Evolutionary conservation across 495 filamentous ascomycete species (phyloP), one percentile per base, ranked within the genome.

Genomic region (Aspergillus mulundensis): DNA sequence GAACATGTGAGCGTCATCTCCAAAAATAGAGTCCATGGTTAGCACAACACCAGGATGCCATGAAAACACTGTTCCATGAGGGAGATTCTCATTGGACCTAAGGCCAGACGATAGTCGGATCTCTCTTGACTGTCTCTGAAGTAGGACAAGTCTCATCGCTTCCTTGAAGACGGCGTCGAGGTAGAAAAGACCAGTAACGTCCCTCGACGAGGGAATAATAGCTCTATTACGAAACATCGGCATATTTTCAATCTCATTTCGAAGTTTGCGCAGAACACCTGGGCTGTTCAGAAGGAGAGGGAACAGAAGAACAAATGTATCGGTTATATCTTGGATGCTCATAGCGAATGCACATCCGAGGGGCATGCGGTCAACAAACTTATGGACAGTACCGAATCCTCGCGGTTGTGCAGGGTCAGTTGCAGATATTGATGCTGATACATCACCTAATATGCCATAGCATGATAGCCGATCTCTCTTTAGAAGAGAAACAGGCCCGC

Each of bases 1-100:
- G 50, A 80, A 85, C 2, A 57, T 30, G 45, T 75, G 64, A 3
- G 68, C 68, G 53, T 83, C 76, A 14, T 67, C 61, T 1, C 82
- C 82, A 50, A 74, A 85, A 0, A 81, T 56, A 7, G 60, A 60
- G 11, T 60, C 59, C 24, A 73, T 53, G 11, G 69, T 60, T n/a
- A 67, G 58, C 2, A 67, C n/a, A 2, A 55, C 62, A 24, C 62
- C 61, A 0, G 61, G 43, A 43, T 63, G 65, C 46, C 61, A 64
- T 18, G 55, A 61, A 0, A 77, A 59, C 7, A 62, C 43, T 0
- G 57, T 62, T 1, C 50, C 57, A 5, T 28, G 54, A 5, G 65
- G 73, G 19, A 79, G 51, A 39, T 49, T 58, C 21, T 52, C 3
- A n/a, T 61, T 62, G n/a, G 23, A 24, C 11, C 44, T 20, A 24